These are phyloP conservation scores for Fusarium oligoseptatum DNA, from an alignment of 2,329 filamentous ascomycete species.

Conservation along the genomic window DNA sequence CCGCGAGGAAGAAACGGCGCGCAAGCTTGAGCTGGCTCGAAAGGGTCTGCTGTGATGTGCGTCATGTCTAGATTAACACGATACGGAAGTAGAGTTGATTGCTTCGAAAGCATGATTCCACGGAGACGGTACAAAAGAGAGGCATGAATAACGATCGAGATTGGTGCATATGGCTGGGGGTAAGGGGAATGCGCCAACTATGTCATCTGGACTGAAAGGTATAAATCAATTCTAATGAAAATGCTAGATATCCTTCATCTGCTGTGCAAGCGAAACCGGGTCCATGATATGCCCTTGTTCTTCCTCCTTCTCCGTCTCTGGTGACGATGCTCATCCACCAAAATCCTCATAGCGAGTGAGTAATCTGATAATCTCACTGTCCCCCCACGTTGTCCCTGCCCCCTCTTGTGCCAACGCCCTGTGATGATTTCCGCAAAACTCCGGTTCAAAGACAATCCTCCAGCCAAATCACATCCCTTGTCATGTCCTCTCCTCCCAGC, in stretches of 20 bases:
- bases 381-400: conserved; percentile 23
- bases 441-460: conserved; percentile 35
- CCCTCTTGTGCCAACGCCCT: conserved; percentile 44
- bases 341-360: conserved; percentile 35
- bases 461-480: conserved; percentile 15
- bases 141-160: background rate
- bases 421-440: conserved; percentile 47
- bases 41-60: conserved; percentile 76
- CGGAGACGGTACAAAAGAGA: background rate
- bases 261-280: conserved; percentile 22
- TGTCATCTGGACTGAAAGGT: background rate
- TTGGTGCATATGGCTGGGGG: background rate
- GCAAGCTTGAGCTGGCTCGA: conserved; percentile 83
- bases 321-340: conserved; percentile 21
- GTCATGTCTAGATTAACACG: background rate
- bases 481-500: conserved; percentile 18
- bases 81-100: background rate
- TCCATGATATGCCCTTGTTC: conserved; percentile 27
- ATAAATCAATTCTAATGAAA: conserved; percentile 35
- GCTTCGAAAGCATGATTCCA: background rate
- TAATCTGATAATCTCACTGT: conserved; percentile 20
- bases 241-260: conserved; percentile 32
- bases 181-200: background rate
- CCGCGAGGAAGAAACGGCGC: conserved; percentile 76
- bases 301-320: conserved; percentile 14